Conservation (phyloP, 441 rosid genomes). For the Flueggea neowawraea region DNA sequence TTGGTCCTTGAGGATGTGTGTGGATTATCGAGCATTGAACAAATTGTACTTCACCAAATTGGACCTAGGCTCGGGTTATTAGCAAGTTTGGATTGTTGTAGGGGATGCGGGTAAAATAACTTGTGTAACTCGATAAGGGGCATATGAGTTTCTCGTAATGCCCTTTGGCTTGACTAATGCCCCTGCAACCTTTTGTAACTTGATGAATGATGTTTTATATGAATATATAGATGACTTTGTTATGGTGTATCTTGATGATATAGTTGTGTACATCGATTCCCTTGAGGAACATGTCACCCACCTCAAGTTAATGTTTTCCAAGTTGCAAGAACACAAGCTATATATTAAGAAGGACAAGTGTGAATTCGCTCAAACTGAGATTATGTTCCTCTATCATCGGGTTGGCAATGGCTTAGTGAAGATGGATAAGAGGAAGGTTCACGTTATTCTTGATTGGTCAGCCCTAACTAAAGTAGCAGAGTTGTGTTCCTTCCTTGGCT, state of each 20-base stretch:
- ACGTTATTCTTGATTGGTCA: no score
- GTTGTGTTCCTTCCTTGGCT: no score
- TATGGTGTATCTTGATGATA: neutral
- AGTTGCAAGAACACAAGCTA: no score
- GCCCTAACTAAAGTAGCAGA: no score
- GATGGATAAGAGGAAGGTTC: no score
- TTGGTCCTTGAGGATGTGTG: neutral
- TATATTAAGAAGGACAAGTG: no score
- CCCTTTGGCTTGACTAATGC: neutral
- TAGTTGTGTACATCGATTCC: neutral
- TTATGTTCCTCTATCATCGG: no score
- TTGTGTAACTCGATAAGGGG: neutral
- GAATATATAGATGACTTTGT: neutral
- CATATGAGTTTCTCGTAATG: neutral
- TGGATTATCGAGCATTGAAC: constrained; percentile 1
- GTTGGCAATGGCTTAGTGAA: no score
- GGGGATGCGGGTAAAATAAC: neutral
- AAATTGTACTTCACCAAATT: neutral
- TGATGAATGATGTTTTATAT: neutral
- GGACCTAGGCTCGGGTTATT: neutral
- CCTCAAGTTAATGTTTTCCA: no score
- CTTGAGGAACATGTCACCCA: no score
- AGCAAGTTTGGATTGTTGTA: neutral
- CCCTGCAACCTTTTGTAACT: neutral
- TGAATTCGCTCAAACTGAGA: no score